Conservation (phyloP, 2,329 filamentous ascomycete genomes). For the Aureobasidium leucospermi region DNA sequence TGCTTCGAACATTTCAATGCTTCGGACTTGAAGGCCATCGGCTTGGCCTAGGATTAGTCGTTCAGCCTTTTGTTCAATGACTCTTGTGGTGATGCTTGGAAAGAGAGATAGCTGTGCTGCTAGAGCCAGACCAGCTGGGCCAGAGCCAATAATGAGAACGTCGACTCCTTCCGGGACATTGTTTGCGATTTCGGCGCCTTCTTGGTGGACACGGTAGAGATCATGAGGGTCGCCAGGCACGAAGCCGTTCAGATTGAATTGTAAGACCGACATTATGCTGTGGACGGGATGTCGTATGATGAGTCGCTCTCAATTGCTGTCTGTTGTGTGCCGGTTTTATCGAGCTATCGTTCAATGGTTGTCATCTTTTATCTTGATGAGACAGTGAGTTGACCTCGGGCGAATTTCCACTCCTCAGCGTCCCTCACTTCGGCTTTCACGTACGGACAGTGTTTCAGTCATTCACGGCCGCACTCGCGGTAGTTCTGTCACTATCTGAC, state of each 20-base stretch:
- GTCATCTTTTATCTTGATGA: neutral
- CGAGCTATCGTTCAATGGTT: neutral
- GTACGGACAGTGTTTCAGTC: neutral
- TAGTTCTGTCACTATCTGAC: neutral
- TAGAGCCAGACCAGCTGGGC: constrained; percentile 42
- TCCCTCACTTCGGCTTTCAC: neutral
- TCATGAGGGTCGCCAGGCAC: constrained; percentile 25
- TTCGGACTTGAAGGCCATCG: constrained; percentile 56
- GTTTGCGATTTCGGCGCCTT: constrained; percentile 22
- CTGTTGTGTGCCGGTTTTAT: neutral
- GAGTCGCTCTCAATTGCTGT: neutral
- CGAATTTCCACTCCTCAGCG: neutral
- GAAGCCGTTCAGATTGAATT: constrained; percentile 30
- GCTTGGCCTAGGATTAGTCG: constrained; percentile 38
- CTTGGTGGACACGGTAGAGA: constrained; percentile 17
- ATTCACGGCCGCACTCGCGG: neutral
- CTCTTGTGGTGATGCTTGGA: constrained; percentile 40
- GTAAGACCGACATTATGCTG: constrained; percentile 17
- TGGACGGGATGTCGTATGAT: too few species aligned
- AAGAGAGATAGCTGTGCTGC: constrained; percentile 44
- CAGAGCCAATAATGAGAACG: constrained; percentile 45
- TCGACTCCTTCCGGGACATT: constrained; percentile 29
- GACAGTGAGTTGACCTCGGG: neutral
- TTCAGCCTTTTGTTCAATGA: constrained; percentile 38
- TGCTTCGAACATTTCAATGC: constrained; percentile 63